Evolutionary conservation across 2,329 filamentous ascomycete genomes (phyloP).

Genomic region (Botrytis fabae): DNA sequence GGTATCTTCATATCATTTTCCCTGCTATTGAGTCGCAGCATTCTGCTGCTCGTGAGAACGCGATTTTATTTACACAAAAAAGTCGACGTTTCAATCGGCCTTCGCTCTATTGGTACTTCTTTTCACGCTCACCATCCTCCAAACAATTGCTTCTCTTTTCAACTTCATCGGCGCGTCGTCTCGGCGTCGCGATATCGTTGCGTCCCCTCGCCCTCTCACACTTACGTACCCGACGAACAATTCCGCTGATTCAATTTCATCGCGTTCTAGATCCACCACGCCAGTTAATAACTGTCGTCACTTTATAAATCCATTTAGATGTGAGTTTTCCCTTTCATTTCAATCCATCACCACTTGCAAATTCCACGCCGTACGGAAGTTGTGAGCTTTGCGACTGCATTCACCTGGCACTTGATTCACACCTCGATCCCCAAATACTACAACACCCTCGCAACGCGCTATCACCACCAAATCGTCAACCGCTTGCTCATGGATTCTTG

Average conservation of each 20-base stretch:
- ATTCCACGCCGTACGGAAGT: constrained; percentile 29
- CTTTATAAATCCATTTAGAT: constrained; percentile 22
- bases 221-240: not conserved
- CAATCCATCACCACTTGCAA: constrained; percentile 24
- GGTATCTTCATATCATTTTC: not conserved
- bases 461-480: constrained; percentile 6
- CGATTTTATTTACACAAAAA: constrained; percentile 1
- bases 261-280: constrained; percentile 31
- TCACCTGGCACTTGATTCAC: constrained; percentile 17
- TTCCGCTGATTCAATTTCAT: constrained; percentile 27
- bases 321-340: constrained; percentile 30
- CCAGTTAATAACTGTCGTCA: constrained; percentile 20
- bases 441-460: constrained; percentile 20
- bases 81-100: not conserved
- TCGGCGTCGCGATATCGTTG: constrained; percentile 9
- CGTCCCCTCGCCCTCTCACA: not conserved
- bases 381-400: constrained; percentile 34
- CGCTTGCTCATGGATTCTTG: not conserved
- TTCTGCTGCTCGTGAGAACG: not conserved
- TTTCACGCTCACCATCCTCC: not conserved
- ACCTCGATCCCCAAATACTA: constrained; percentile 22
- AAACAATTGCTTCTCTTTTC: constrained; percentile 20
- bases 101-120: not conserved
- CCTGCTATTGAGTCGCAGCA: not conserved
- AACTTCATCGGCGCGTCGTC: constrained; percentile 19